Conservation (phyloP, 148 eudicot genomes). For the Pouteria glomerata region DNA sequence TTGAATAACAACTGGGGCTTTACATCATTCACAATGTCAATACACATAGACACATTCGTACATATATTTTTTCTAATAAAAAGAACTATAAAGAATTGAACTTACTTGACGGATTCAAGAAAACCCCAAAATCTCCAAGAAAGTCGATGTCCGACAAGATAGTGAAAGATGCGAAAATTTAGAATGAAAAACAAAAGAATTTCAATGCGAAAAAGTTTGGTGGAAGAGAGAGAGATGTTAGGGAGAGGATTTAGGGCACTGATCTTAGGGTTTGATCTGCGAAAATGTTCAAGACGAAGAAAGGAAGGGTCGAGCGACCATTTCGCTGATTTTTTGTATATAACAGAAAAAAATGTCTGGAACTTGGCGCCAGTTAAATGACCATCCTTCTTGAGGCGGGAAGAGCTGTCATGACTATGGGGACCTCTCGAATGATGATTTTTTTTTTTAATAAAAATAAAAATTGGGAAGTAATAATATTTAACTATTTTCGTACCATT, state of each 20-base stretch:
- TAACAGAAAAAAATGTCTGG: too few relatives aligned
- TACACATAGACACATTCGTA: too few relatives aligned
- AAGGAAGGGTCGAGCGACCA: slow-evolving; percentile 13
- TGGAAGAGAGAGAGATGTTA: neutral
- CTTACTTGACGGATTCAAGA: slow-evolving; percentile 5
- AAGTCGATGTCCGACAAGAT: neutral
- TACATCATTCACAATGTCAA: too few relatives aligned
- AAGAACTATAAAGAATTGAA: neutral
- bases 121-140: slow-evolving; percentile 10
- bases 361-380: neutral
- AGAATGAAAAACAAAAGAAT: neutral
- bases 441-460: too few relatives aligned
- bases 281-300: neutral
- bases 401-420: too few relatives aligned
- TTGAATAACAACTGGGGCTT: too few relatives aligned
- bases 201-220: neutral
- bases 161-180: neutral
- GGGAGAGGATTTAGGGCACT: neutral
- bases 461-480: too few relatives aligned
- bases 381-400: too few relatives aligned
- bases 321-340: slow-evolving; percentile 10
- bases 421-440: too few relatives aligned
- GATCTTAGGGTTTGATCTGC: slow-evolving; percentile 19
- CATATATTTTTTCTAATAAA: too few relatives aligned
- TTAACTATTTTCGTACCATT: too few relatives aligned